A percentile compares a stretch with the other conserved stretches of the same genome.
Conservation (phyloP, 164 flowering plant genomes). For the Paratinospora sagittata region DNA sequence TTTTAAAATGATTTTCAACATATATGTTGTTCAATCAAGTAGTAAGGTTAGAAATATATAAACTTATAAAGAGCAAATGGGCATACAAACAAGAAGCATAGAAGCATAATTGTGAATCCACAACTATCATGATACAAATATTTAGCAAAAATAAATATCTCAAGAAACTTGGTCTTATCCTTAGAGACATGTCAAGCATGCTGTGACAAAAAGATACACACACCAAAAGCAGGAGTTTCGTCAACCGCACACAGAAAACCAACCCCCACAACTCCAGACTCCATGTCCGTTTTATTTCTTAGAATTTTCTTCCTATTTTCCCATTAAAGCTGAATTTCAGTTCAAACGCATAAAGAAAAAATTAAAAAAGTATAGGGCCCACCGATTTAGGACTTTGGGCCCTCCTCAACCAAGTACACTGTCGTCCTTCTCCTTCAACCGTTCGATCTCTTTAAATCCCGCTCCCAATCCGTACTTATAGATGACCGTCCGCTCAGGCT, state of each 20-base stretch:
- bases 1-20: too few species aligned
- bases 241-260: constrained; percentile 3
- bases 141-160: too few species aligned
- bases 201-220: background rate
- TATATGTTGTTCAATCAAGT: too few species aligned
- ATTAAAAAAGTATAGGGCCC: background rate
- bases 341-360: background rate
- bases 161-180: background rate
- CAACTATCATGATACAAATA: too few species aligned
- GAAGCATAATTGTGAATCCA: too few species aligned
- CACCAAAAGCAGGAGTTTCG: background rate
- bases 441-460: background rate
- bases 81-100: too few species aligned
- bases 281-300: too few species aligned
- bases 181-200: background rate
- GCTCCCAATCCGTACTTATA: background rate
- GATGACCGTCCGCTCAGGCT: background rate
- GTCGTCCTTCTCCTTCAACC: background rate
- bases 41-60: too few species aligned
- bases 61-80: too few species aligned
- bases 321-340: background rate
- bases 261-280: too few species aligned
- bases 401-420: background rate
- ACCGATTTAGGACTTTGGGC: background rate
- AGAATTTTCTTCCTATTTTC: too few species aligned